These are phyloP conservation scores for Breviolum minutum DNA, from an alignment of 73 alveolate species.

Conservation along the genomic window DNA sequence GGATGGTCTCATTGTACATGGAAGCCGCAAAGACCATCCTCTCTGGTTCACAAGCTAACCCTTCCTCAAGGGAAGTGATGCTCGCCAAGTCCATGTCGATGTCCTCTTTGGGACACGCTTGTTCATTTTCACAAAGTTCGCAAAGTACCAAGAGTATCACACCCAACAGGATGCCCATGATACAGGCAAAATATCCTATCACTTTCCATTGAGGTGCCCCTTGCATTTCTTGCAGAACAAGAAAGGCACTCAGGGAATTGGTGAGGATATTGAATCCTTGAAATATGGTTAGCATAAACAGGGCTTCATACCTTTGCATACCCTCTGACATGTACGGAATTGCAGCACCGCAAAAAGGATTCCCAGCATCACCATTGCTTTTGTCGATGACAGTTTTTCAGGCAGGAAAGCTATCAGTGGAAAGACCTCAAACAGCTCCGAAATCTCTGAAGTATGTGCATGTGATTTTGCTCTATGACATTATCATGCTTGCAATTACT, in stretches of 20 bases:
- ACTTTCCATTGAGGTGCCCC: conserved; percentile 21
- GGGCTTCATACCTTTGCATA: conserved; percentile 36
- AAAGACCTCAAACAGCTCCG: too few relatives aligned
- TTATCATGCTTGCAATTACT: too few relatives aligned
- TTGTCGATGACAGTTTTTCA: too few relatives aligned
- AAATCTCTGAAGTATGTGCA: too few relatives aligned
- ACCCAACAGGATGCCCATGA: conserved; percentile 8
- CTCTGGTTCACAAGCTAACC: not conserved
- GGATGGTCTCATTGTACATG: too few relatives aligned
- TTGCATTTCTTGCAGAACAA: conserved; percentile 43
- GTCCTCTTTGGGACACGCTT: not conserved
- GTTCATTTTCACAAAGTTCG: not conserved
- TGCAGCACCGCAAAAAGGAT: not conserved
- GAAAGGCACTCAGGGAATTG: not conserved
- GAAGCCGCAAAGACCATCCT: too few relatives aligned
- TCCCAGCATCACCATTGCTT: too few relatives aligned
- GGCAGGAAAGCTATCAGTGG: too few relatives aligned
- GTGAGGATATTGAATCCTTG: conserved; percentile 32
- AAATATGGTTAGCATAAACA: not conserved
- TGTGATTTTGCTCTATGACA: too few relatives aligned
- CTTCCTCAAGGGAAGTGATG: not conserved
- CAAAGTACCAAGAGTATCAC: not conserved
- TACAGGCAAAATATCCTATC: not conserved
- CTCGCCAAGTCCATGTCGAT: not conserved
- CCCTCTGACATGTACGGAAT: conserved; percentile 20